Conservation (phyloP, 2,329 filamentous ascomycete genomes). For the Fusarium sambucinum region DNA sequence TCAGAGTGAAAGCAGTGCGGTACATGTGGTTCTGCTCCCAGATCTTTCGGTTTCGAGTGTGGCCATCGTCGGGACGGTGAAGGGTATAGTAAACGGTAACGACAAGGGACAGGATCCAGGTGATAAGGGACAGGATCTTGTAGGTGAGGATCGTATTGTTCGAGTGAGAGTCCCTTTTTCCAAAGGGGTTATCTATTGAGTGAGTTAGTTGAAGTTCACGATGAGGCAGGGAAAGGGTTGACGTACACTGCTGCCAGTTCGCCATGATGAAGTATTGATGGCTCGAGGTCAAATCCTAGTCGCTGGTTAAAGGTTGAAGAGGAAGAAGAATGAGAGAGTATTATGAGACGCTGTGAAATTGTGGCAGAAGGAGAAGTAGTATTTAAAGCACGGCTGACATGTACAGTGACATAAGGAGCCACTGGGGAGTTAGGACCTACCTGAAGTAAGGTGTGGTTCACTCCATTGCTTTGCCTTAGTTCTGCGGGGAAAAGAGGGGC, state of each 20-base stretch:
- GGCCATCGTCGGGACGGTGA: conserved; percentile 72
- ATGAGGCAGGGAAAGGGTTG: neutral
- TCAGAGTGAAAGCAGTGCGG: conserved; percentile 80
- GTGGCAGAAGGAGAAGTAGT: conserved; percentile 5
- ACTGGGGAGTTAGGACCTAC: neutral
- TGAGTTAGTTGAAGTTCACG: conserved; percentile 23
- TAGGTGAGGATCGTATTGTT: conserved; percentile 74
- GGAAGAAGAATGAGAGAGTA: conserved; percentile 7
- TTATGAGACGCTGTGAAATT: neutral
- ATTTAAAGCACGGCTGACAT: conserved; percentile 36
- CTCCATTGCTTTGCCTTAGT: conserved; percentile 8
- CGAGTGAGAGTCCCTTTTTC: conserved; percentile 74
- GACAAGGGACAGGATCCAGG: conserved; percentile 80
- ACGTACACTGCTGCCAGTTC: conserved; percentile 50
- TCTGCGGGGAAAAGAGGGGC: conserved; percentile 43
- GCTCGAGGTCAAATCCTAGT: conserved; percentile 8
- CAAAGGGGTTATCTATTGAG: conserved; percentile 78
- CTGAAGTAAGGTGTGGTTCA: conserved; percentile 10
- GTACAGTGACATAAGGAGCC: conserved; percentile 9
- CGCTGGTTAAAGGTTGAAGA: neutral
- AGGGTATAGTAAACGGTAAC: conserved; percentile 80
- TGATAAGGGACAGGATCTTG: conserved; percentile 79
- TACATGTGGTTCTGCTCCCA: conserved; percentile 78
- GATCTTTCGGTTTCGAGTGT: conserved; percentile 71
- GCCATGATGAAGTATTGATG: conserved; percentile 44